Conservation (phyloP, 2,329 filamentous ascomycete genomes). For the Cercospora nicotianae region DNA sequence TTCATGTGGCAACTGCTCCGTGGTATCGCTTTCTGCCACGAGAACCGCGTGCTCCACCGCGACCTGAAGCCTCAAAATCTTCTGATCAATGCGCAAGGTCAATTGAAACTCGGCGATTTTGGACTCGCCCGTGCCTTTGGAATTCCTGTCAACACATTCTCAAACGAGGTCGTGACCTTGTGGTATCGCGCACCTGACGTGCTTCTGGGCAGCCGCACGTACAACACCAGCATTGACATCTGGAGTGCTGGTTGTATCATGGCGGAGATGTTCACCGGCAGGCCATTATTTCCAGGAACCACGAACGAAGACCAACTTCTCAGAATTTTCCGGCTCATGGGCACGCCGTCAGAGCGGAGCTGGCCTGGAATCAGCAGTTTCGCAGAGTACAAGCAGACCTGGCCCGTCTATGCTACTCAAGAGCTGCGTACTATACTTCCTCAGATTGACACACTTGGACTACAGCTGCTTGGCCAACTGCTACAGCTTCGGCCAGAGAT, state of each 20-base stretch:
- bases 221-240: constrained; percentile 99
- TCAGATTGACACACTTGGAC: constrained; percentile 81
- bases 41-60: constrained; percentile 92
- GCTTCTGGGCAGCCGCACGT: constrained; percentile 86
- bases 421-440: constrained; percentile 83
- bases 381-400: constrained; percentile 95
- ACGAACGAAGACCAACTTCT: constrained; percentile 97
- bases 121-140: constrained; percentile 92
- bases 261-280: constrained; percentile 98
- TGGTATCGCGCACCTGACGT: constrained; percentile 98
- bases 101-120: constrained; percentile 92
- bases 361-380: constrained; percentile 96
- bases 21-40: constrained; percentile 96
- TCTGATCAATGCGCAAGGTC: constrained; percentile 86
- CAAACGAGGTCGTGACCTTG: constrained; percentile 93
- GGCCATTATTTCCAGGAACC: constrained; percentile 92
- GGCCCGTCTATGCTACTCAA: constrained; percentile 91
- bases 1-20: constrained; percentile 98
- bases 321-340: constrained; percentile 98
- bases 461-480: constrained; percentile 87
- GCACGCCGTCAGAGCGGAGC: constrained; percentile 88
- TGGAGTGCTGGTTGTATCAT: constrained; percentile 99
- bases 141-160: constrained; percentile 97
- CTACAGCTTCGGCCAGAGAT: constrained; percentile 90
- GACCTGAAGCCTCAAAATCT: constrained; percentile 96